Evolutionary conservation across 371 early-diverging fungal genomes (phyloP), one percentile per base, ranked within the genome.

Genomic region (Mucor saturninus): DNA sequence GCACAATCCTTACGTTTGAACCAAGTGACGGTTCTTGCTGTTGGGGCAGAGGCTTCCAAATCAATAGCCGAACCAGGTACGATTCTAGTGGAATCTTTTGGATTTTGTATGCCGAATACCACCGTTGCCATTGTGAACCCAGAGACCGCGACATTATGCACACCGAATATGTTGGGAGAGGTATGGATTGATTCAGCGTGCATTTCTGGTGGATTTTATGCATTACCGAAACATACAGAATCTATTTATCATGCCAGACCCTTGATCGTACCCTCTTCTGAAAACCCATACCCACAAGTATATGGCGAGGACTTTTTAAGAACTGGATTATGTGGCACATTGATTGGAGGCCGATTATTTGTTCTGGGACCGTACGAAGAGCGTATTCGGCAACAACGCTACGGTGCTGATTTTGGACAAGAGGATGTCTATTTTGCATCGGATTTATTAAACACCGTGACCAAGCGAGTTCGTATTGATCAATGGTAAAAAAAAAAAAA

Each of bases 101-200:
- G 87, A 2, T 83, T 79, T 67, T 78, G 79, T 28, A 79, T 80
- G 77, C 87, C 87, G n/a, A 76, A 82, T 68, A 7, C 56, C 6
- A 54, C 48, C 10, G 59, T 93, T 8, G 89, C 88, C 1, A 83
- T 93, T 49, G 93, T 93, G 1, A 88, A 93, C 62, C 92, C 93
- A 1, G 87, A 91, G 48, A 88, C 90, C 37, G 83, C 80, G 3
- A 82, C 86, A 9, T 69, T 93, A 15, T 91, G 90, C 42, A 81
- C 87, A 14, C 83, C 87, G 0, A 83, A 89, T 66, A 77, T 81
- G 2, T 80, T 93, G 28, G 94, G 94, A 37, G 94, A 93, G 72
- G 81, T 93, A 29, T 93, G 93, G 91, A 81, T 92, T 2, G 78
- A 86, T 64, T 86, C 89, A 5, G 87, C 88, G 9, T 79, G 82